Evolutionary conservation across 139 green algal genomes (phyloP).

Genomic region (Trebouxia sp.): DNA sequence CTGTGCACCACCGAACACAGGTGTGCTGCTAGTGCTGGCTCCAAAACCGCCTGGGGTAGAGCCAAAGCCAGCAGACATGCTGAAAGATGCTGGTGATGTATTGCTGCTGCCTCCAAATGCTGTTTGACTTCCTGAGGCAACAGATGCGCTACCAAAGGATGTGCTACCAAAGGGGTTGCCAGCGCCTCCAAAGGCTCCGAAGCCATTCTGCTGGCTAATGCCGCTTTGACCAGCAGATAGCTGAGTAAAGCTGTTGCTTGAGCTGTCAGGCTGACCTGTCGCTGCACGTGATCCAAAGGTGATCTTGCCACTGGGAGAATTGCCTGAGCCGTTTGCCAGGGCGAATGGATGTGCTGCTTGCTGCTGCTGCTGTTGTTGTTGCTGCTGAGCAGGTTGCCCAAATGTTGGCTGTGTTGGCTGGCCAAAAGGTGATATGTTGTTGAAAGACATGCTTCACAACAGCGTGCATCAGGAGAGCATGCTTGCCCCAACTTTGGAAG

Average conservation of each 20-base stretch:
- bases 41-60: not conserved
- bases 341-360: not conserved
- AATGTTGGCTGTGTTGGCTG: not conserved
- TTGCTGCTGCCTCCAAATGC: not conserved
- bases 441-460: not conserved
- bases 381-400: not conserved
- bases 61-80: not conserved
- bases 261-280: not conserved
- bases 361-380: not conserved
- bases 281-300: conserved; percentile 1
- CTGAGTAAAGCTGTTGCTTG: not conserved
- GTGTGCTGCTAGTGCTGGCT: too few species aligned
- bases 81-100: not conserved
- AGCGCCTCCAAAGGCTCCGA: not conserved
- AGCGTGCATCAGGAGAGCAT: too few species aligned
- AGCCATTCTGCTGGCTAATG: too few species aligned
- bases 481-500: too few species aligned
- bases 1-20: not conserved
- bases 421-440: not conserved
- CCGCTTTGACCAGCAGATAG: not conserved
- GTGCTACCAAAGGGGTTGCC: too few species aligned
- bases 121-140: not conserved
- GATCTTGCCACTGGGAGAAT: not conserved
- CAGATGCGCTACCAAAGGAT: too few species aligned
- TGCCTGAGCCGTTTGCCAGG: not conserved